Evolutionary conservation across 2,329 filamentous ascomycete species (phyloP).

Genomic region (Nigrospora osmanthi): DNA sequence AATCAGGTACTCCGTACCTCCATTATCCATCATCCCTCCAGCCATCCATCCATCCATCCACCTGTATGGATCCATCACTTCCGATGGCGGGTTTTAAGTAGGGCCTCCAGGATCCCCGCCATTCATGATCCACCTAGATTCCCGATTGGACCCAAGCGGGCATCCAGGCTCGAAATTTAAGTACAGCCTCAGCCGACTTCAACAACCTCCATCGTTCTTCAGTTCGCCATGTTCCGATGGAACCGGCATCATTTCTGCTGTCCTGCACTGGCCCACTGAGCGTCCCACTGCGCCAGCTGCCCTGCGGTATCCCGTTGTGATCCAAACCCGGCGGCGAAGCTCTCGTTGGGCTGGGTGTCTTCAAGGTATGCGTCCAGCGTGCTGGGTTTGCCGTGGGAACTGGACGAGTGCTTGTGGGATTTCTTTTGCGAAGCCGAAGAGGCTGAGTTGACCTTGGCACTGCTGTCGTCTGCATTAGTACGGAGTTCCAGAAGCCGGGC

Average conservation of each 20-base stretch:
- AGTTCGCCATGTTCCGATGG: too few relatives aligned
- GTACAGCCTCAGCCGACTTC: neutral
- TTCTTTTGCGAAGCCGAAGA: too few relatives aligned
- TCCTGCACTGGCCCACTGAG: neutral
- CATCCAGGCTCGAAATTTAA: neutral
- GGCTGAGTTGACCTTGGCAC: too few relatives aligned
- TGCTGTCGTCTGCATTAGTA: too few relatives aligned
- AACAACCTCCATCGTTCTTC: neutral
- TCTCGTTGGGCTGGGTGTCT: neutral
- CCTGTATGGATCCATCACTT: too few relatives aligned
- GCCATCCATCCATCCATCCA: too few relatives aligned
- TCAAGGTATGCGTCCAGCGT: neutral
- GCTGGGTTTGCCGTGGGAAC: neutral
- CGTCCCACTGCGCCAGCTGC: neutral
- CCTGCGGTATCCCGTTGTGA: neutral
- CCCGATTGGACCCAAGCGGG: neutral
- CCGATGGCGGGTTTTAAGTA: too few relatives aligned
- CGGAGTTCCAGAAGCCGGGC: too few relatives aligned
- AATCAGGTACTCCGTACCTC: too few relatives aligned
- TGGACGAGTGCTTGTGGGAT: too few relatives aligned
- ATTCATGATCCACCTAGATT: neutral
- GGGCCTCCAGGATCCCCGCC: too few relatives aligned
- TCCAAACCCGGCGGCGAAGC: neutral
- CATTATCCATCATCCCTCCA: too few relatives aligned
- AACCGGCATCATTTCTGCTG: neutral